Conservation (phyloP, 2,329 filamentous ascomycete genomes). For the Calonectria hawksworthii region DNA sequence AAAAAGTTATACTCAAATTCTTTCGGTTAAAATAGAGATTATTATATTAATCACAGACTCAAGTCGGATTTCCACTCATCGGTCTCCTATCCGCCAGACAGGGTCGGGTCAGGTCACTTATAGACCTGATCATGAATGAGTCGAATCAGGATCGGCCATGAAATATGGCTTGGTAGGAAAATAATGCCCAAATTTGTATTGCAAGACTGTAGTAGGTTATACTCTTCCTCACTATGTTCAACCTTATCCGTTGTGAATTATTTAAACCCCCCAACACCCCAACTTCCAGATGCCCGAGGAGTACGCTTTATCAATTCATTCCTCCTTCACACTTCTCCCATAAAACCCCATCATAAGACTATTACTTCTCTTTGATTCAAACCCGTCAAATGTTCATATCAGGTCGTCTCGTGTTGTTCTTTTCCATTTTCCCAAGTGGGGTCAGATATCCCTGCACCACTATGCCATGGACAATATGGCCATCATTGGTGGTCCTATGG, state of each 20-base stretch:
- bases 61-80: too few relatives aligned
- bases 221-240: neutral
- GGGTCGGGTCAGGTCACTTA: too few relatives aligned
- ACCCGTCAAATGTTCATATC: neutral
- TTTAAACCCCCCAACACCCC: neutral
- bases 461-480: neutral
- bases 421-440: neutral
- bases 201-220: neutral
- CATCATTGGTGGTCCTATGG: neutral
- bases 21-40: too few relatives aligned
- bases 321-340: neutral
- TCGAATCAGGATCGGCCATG: too few relatives aligned
- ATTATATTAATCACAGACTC: too few relatives aligned
- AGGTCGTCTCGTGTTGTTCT: neutral
- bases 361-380: neutral
- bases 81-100: too few relatives aligned
- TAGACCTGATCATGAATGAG: too few relatives aligned
- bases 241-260: neutral
- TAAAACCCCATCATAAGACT: neutral
- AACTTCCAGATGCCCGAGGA: neutral
- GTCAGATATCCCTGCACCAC: neutral
- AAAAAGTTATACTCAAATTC: too few relatives aligned
- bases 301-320: neutral
- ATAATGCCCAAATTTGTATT: too few relatives aligned
- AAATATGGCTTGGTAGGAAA: too few relatives aligned